These are phyloP conservation scores for Eustoma russellianum DNA, from an alignment of 257 asterid genomes.

Conservation along the genomic window DNA sequence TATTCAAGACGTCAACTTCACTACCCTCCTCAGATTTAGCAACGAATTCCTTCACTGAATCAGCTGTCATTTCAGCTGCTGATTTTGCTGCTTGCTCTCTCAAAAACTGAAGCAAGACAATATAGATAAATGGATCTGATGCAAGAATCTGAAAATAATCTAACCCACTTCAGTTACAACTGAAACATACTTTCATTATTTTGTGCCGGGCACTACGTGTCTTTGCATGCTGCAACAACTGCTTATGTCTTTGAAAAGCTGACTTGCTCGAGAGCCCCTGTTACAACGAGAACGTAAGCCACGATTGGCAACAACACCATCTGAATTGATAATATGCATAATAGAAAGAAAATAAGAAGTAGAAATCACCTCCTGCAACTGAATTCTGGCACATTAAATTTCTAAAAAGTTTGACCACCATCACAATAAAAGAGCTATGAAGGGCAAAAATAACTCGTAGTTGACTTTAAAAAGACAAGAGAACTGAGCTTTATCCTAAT, in stretches of 20 bases:
- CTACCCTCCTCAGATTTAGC: conserved; percentile 51
- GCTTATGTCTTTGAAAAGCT: conserved; percentile 87
- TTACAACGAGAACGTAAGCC: conserved; percentile 6
- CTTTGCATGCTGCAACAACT: conserved; percentile 92
- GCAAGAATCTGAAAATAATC: not conserved
- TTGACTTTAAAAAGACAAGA: too few species aligned
- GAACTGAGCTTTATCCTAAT: too few species aligned
- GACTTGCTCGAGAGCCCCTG: conserved; percentile 90
- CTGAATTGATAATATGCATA: not conserved
- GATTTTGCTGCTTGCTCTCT: conserved; percentile 87
- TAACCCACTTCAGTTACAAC: not conserved
- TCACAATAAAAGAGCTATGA: too few species aligned
- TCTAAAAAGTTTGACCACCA: too few species aligned
- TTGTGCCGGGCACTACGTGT: conserved; percentile 95
- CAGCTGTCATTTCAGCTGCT: conserved; percentile 72
- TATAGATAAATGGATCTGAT: conserved; percentile 10
- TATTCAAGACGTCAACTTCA: conserved; percentile 36
- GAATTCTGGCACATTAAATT: not conserved
- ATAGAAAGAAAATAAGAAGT: not conserved
- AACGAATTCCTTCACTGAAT: conserved; percentile 60
- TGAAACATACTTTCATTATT: conserved; percentile 70
- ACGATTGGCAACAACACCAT: not conserved
- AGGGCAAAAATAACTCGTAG: too few species aligned
- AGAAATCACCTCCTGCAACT: not conserved
- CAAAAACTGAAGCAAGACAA: conserved; percentile 51